Base-by-base conservation (phyloP, 129 eudicot genomes). In the Calendula officinalis region DNA sequence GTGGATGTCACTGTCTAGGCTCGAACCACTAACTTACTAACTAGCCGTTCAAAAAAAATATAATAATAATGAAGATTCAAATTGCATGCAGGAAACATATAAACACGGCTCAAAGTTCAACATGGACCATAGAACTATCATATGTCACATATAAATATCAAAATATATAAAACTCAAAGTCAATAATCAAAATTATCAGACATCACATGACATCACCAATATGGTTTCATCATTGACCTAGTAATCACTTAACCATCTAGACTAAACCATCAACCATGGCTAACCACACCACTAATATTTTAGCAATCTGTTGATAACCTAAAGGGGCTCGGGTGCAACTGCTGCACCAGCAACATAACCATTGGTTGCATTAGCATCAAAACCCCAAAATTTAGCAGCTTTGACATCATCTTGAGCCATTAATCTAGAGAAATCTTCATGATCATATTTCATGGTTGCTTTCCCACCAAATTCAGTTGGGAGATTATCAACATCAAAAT, bases 311-410 rank as follows among this genome's bases (percentile, higher is more conserved):
- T 60, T 66, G 13, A 38, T 70, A 10, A 62, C 50, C 6, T 78
- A 42, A 57, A 66, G 65, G 15, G 87, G 87, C 70, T 83, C 85
- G 5, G 84, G 95, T 16, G 84, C 90, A 11, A 81, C 89, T 35
- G 81, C 76, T 13, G 94, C 83, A 27, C 81, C 83, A 36, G 66
- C 50, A 75, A 64, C 55, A 56, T 32, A 34, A 41, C 74, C 72
- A 4, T 71, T 74, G 60, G 76, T 17, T 39, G 57, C 52, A 61
- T n/a, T n/a, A n/a, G n/a, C 30, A 43, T 43, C 48, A n/a, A 44
- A 44, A 7, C 13, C 49, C 12, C 49, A 44, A 1, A 44, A 44
- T 10, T 44, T 44, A 44, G 49, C 49, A 44, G 49, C 49, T 11
- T 44, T 44, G n/a, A 44, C 14, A 13, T 44, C 49, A 44, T 44